These are phyloP conservation scores for Linnemannia zychae DNA, from an alignment of 192 early-diverging fungal species.

Conservation along the genomic window DNA sequence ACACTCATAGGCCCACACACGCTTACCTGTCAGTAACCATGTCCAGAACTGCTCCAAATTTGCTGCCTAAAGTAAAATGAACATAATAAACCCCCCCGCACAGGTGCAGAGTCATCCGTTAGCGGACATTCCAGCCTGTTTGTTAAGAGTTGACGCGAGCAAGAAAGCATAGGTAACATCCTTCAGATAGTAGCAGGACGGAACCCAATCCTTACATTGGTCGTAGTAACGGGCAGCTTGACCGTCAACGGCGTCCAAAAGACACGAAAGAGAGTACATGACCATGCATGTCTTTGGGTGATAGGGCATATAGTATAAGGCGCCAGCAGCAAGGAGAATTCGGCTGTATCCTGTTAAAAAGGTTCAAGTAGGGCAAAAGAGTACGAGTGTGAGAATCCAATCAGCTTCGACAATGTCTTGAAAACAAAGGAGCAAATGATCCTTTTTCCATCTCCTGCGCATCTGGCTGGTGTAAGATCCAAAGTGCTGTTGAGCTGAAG, in stretches of 20 bases:
- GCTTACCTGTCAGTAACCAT: slow-evolving; percentile 97
- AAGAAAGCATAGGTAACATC: not conserved
- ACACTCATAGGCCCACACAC: not conserved
- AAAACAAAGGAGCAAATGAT: not conserved
- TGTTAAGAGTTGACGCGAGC: not conserved
- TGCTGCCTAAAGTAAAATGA: slow-evolving; percentile 69
- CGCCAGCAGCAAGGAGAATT: slow-evolving; percentile 78
- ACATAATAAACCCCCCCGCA: not conserved
- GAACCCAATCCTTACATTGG: slow-evolving; percentile 77
- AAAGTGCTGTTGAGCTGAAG: not conserved
- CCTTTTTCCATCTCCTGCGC: not conserved
- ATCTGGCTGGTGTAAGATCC: not conserved
- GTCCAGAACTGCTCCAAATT: slow-evolving; percentile 97
- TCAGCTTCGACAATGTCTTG: not conserved
- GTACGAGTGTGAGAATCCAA: not conserved
- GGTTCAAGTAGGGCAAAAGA: not conserved
- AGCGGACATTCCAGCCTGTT: not conserved
- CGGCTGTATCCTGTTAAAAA: slow-evolving; percentile 82
- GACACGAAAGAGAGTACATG: slow-evolving; percentile 88
- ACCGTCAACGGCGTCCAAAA: slow-evolving; percentile 96
- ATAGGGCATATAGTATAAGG: slow-evolving; percentile 84
- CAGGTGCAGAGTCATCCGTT: not conserved
- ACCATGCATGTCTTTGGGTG: slow-evolving; percentile 80
- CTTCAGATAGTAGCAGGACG: not conserved
- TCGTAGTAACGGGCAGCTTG: slow-evolving; percentile 92